Percentiles rank a stretch among this genome's conserved stretches.
Conservation (phyloP, 371 early-diverging fungal genomes). For the Mucor irregularis region DNA sequence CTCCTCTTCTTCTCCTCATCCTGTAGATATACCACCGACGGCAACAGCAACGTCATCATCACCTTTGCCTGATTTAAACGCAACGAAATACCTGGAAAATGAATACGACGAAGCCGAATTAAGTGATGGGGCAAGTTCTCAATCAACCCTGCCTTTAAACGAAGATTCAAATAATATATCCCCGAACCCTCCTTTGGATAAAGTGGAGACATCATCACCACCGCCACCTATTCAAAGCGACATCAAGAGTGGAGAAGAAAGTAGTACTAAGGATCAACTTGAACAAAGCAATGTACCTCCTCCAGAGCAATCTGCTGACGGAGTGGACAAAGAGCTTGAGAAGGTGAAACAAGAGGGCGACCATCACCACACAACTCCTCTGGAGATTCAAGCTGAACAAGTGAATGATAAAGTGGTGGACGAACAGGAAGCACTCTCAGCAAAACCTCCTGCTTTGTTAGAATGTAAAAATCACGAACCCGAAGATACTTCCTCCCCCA, state of each 20-base stretch:
- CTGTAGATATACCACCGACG: not conserved
- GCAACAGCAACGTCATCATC: not conserved
- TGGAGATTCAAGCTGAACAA: too few species aligned
- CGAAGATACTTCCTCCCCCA: not conserved
- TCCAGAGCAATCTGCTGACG: not conserved
- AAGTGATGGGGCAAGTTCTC: conserved; percentile 32
- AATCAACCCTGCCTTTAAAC: conserved; percentile 32
- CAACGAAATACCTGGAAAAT: not conserved
- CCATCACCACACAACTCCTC: too few species aligned
- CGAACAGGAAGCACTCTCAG: too few species aligned
- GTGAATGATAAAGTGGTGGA: too few species aligned
- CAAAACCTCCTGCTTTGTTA: too few species aligned
- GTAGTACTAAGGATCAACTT: too few species aligned
- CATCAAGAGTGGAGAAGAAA: too few species aligned
- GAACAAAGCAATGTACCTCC: too few species aligned
- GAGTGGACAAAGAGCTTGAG: not conserved
- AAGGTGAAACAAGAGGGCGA: not conserved
- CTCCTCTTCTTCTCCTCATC: too few species aligned
- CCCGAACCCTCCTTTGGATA: not conserved
- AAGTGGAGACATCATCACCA: not conserved
- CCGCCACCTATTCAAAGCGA: not conserved
- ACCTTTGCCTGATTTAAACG: not conserved
- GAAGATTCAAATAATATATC: too few species aligned
- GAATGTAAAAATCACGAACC: not conserved
- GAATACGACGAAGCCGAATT: not conserved